Evolutionary conservation across 345 rosid genomes (phyloP).

Genomic region (Pelargonium nanum): DNA sequence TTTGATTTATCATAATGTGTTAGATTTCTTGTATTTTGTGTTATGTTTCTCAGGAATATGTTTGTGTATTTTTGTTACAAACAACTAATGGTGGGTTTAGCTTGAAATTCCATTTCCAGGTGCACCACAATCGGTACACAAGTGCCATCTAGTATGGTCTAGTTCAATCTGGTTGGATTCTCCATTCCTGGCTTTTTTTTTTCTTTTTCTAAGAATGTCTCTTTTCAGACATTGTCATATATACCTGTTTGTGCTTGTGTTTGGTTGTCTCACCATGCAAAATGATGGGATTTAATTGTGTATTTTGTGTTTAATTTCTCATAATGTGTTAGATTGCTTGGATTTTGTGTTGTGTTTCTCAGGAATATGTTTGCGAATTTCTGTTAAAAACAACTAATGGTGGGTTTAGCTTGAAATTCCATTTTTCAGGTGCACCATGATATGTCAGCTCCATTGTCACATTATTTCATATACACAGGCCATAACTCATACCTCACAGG

Average conservation of each 20-base stretch:
- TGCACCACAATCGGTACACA: too few relatives aligned
- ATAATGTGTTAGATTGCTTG: not conserved
- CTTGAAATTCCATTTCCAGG: constrained; percentile 9
- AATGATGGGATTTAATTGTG: too few relatives aligned
- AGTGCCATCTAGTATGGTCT: too few relatives aligned
- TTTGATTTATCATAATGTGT: not conserved
- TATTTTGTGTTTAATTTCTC: not conserved
- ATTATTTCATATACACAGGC: constrained; percentile 87
- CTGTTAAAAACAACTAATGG: not conserved
- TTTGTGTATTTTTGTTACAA: not conserved
- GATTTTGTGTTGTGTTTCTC: not conserved
- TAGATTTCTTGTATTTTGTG: too few relatives aligned
- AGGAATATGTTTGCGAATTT: not conserved
- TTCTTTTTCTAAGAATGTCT: too few relatives aligned
- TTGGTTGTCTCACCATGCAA: too few relatives aligned
- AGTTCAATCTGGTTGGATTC: too few relatives aligned
- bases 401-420: not conserved
- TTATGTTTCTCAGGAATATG: not conserved
- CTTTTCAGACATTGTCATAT: too few relatives aligned
- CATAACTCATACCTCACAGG: constrained; percentile 96
- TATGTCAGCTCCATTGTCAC: constrained; percentile 83
- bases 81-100: not conserved
- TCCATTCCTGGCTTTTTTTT: too few relatives aligned
- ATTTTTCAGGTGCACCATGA: constrained; percentile 72
- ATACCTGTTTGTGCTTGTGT: too few relatives aligned